Conservation (phyloP, 2,329 filamentous ascomycete genomes). For the Epichloe brachyelytri region DNA sequence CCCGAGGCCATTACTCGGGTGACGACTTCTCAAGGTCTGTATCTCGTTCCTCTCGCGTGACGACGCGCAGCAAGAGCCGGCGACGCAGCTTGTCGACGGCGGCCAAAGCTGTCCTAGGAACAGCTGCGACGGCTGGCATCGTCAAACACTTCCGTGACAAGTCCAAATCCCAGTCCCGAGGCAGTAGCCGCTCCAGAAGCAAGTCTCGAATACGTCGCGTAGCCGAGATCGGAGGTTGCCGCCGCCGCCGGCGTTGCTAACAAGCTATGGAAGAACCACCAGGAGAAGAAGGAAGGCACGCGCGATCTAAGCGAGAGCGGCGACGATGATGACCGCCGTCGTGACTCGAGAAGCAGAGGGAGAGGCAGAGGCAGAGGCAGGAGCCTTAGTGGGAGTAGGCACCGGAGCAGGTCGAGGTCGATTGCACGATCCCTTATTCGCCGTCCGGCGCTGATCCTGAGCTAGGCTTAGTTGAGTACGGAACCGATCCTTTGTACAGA, state of each 20-base stretch:
- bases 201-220: constrained; percentile 37
- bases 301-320: constrained; percentile 18
- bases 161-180: constrained; percentile 24
- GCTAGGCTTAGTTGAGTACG: constrained; percentile 58
- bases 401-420: constrained; percentile 36
- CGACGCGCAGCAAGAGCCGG: constrained; percentile 28
- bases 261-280: constrained; percentile 47
- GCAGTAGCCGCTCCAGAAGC: constrained; percentile 25
- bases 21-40: constrained; percentile 28
- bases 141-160: constrained; percentile 44
- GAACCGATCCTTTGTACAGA: constrained; percentile 40
- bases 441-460: constrained; percentile 48
- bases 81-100: constrained; percentile 33
- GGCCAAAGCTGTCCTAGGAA: constrained; percentile 46
- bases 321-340: constrained; percentile 25
- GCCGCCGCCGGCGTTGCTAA: constrained; percentile 47
- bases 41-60: constrained; percentile 23
- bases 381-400: constrained; percentile 14
- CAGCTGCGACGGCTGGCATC: constrained; percentile 43
- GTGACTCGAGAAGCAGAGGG: constrained; percentile 16
- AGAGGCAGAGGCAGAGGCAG: constrained; percentile 17
- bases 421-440: constrained; percentile 35
- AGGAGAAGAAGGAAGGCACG: constrained; percentile 44
- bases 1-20: constrained; percentile 28
- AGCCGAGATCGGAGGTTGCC: constrained; percentile 48